A percentile compares a stretch with the other conserved stretches of the same genome.
phyloP scores from a whole-genome alignment of 495 filamentous ascomycete genomes.

The Neurospora sp. region DNA sequence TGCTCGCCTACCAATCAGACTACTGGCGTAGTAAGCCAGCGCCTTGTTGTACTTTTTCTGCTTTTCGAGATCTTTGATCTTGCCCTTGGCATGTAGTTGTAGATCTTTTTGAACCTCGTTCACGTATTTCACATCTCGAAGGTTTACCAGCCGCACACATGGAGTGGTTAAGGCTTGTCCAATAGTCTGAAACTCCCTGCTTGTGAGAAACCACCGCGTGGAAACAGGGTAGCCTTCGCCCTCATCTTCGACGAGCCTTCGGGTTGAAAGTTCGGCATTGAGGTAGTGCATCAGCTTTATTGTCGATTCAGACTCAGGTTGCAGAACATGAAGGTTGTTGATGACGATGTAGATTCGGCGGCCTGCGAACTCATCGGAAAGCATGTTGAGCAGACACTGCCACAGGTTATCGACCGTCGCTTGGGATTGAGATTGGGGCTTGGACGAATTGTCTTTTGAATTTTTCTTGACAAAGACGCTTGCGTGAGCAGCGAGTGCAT shows the following conservation, averaged over 20 bases:
- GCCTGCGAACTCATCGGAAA: slow-evolving; percentile 23
- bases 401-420: slow-evolving; percentile 27
- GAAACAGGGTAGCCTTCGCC: slow-evolving; percentile 12
- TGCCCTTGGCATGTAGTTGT: not conserved
- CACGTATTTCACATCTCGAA: not conserved
- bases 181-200: slow-evolving; percentile 17
- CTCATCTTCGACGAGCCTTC: slow-evolving; percentile 1
- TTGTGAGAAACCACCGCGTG: slow-evolving; percentile 26
- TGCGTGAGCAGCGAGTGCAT: slow-evolving; percentile 24
- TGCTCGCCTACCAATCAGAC: slow-evolving; percentile 23
- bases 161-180: not conserved
- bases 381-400: slow-evolving; percentile 26
- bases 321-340: slow-evolving; percentile 23
- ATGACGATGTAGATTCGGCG: slow-evolving; percentile 25
- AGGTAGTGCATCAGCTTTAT: slow-evolving; percentile 24
- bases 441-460: slow-evolving; percentile 5
- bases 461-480: slow-evolving; percentile 23
- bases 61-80: slow-evolving; percentile 17
- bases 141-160: slow-evolving; percentile 6
- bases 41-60: slow-evolving; percentile 27
- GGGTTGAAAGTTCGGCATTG: not conserved
- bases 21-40: slow-evolving; percentile 25
- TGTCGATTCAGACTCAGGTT: slow-evolving; percentile 25
- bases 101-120: not conserved
- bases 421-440: slow-evolving; percentile 2